Percentiles rank a stretch among this genome's conserved stretches.
These are phyloP conservation scores for Clonostachys rosea DNA, from an alignment of 2,329 filamentous ascomycete species.

Conservation along the genomic window DNA sequence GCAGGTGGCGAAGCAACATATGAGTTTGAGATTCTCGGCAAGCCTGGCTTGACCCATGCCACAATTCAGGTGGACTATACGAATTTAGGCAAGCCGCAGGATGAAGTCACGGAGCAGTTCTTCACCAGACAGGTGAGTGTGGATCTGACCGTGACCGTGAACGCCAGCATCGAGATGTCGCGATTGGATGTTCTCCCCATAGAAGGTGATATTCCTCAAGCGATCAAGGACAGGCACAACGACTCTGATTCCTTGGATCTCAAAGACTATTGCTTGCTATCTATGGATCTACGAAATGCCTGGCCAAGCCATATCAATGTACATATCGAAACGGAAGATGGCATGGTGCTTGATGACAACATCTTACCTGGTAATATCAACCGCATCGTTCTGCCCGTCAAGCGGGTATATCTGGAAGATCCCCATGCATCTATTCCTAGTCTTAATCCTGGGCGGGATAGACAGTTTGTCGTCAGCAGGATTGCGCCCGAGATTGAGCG, in stretches of 20 bases:
- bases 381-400: constrained; percentile 71
- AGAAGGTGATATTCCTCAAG: constrained; percentile 57
- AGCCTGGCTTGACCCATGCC: constrained; percentile 76
- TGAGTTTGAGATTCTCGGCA: constrained; percentile 80
- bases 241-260: constrained; percentile 26
- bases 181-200: constrained; percentile 77
- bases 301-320: constrained; percentile 80
- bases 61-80: constrained; percentile 84
- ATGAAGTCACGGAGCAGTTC: constrained; percentile 67
- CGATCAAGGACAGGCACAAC: constrained; percentile 48
- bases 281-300: constrained; percentile 82
- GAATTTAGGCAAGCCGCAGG: constrained; percentile 65
- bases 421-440: constrained; percentile 74
- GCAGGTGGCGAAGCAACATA: constrained; percentile 67
- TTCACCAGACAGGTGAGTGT: constrained; percentile 80
- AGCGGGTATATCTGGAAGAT: constrained; percentile 70
- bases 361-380: constrained; percentile 66
- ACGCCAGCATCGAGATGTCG: constrained; percentile 79
- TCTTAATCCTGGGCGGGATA: constrained; percentile 73
- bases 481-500: constrained; percentile 77
- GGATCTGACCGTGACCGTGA: constrained; percentile 83
- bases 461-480: constrained; percentile 87
- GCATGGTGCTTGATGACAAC: constrained; percentile 43
- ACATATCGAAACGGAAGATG: constrained; percentile 50
- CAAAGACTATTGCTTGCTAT: constrained; percentile 70